Percentiles rank a stretch among this genome's conserved stretches.
Evolutionary conservation across 495 filamentous ascomycete genomes (phyloP).

Genomic region (Parachaetomium inaequale): DNA sequence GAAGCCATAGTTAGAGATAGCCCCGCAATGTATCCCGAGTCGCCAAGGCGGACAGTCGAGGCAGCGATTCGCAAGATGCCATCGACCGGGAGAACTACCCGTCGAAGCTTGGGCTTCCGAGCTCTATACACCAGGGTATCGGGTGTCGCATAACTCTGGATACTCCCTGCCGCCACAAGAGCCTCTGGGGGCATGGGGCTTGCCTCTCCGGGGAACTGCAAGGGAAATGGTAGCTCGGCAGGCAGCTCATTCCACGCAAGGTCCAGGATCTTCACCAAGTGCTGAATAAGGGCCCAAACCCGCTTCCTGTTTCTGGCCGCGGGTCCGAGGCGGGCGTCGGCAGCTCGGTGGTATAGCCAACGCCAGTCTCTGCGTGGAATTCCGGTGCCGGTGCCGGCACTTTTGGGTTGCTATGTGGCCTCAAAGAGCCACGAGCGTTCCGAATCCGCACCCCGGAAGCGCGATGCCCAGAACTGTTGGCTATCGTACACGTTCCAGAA

Average conservation of each 20-base stretch:
- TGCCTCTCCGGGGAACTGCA: neutral
- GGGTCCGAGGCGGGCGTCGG: neutral
- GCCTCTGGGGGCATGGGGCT: neutral
- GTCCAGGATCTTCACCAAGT: neutral
- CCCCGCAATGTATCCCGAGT: neutral
- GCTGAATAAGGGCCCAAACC: neutral
- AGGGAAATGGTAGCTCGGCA: neutral
- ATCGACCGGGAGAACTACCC: neutral
- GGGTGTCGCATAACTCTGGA: too few species aligned
- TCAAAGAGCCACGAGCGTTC: neutral
- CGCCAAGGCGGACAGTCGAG: neutral
- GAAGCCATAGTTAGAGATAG: neutral
- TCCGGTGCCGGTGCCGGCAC: neutral
- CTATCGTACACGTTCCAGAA: neutral
- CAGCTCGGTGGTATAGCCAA: neutral
- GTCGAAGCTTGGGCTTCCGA: neutral
- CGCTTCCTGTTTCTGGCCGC: neutral
- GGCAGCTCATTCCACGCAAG: neutral
- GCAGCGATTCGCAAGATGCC: neutral
- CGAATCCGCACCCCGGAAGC: neutral
- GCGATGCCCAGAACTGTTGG: conserved; percentile 7
- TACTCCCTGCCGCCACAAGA: neutral
- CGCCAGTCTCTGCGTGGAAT: neutral
- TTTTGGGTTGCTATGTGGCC: neutral
- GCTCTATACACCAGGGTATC: too few species aligned